Conservation (phyloP, 164 flowering plant species). For the Nymphaea colorata region DNA sequence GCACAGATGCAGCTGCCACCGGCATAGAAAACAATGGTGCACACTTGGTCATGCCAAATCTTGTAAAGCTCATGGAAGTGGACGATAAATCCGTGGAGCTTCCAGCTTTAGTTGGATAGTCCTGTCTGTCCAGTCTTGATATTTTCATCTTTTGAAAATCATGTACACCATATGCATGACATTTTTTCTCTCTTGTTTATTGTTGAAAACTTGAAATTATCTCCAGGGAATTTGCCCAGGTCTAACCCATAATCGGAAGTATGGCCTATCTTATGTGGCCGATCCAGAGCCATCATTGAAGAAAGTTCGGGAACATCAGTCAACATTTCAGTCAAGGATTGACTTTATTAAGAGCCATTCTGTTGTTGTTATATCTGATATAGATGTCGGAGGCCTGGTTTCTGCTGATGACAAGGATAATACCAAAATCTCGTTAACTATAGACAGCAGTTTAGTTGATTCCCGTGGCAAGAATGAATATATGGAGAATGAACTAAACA, state of each 20-base stretch:
- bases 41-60: too few relatives aligned
- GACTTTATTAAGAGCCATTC: conserved; percentile 13
- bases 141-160: too few relatives aligned
- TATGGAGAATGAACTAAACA: neutral
- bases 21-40: too few relatives aligned
- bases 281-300: conserved; percentile 9
- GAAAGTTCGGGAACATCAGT: conserved; percentile 11
- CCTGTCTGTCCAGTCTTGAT: too few relatives aligned
- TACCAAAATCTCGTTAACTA: neutral
- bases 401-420: neutral
- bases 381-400: conserved; percentile 5
- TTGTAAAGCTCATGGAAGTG: too few relatives aligned
- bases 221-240: conserved; percentile 69
- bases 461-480: neutral
- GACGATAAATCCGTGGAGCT: too few relatives aligned
- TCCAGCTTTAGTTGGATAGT: too few relatives aligned
- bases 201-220: conserved; percentile 3
- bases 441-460: neutral
- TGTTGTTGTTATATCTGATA: conserved; percentile 17
- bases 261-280: conserved; percentile 39
- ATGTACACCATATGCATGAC: neutral
- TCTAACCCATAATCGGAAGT: conserved; percentile 58
- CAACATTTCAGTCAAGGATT: conserved; percentile 5
- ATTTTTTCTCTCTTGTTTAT: neutral
- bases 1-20: too few relatives aligned